Evolutionary conservation across 495 filamentous ascomycete genomes (phyloP), one percentile per base, ranked within the genome.

Genomic region (Aspergillus bertholletiae): DNA sequence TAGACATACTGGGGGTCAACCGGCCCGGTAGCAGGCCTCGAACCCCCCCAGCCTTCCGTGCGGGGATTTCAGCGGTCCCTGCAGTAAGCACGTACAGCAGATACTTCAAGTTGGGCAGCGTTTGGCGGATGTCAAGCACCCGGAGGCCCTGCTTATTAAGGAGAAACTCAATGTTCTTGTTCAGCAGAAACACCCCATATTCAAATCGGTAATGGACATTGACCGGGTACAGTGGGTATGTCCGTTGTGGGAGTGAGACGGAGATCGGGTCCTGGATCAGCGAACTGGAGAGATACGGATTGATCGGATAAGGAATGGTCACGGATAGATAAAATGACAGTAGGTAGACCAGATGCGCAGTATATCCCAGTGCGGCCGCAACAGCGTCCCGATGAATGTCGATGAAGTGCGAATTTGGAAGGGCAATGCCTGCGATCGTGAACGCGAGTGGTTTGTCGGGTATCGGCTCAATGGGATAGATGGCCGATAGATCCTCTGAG

Each of bases 171-270:
- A 98, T 89, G 61, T 97, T 79, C 63, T 96, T 93, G 70, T 97
- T 97, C 4, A 98, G 76, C 11, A 97, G 71, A 59, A 97, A 98
- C 57, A 96, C 91, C 5, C 78, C 94, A 73, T 97, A 98, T 57
- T 97, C 93, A 64, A 97, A 96, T 9, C 92, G 83, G 62, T 88
- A 96, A 26, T 86, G 80, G 7, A 92, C 84, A 12, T 83, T 84
- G 53, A 88, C 87, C 30, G 87, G 78, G 67, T 89, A 90, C 0
- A 98, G 78, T 2, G 93, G 94, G 65, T 89, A 95, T 2, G 82
- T 86, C 18, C 88, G 80, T 49, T 84, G 82, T 7, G 83, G 76
- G 5, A 91, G 79, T n/a, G 67, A 65, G 6, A 83, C 74, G 40
- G 83, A 87, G 49, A 98, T 86, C 7, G 86, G 86, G 63, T 98